Conservation (phyloP, 2,329 filamentous ascomycete genomes). For the Emydomyces testavorans region DNA sequence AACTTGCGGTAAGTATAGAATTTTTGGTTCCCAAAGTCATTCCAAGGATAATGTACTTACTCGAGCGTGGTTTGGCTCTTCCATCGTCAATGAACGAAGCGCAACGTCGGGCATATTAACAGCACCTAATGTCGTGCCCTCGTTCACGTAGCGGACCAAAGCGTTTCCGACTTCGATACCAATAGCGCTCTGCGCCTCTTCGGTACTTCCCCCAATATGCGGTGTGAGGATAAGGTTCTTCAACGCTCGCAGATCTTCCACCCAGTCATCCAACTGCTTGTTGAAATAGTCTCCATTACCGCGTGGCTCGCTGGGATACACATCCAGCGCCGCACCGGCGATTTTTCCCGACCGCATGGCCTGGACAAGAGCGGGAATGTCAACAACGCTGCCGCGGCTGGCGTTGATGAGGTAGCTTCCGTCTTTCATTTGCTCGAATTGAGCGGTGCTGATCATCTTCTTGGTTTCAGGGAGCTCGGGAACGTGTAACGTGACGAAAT, state of each 20-base stretch:
- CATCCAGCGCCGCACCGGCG: conserved; percentile 88
- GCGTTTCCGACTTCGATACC: conserved; percentile 84
- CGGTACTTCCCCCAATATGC: conserved; percentile 93
- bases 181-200: conserved; percentile 93
- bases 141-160: conserved; percentile 88
- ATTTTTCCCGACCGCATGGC: conserved; percentile 77
- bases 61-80: conserved; percentile 79
- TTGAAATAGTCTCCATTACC: conserved; percentile 95
- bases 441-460: conserved; percentile 70
- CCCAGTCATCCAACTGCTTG: conserved; percentile 69
- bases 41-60: conserved; percentile 37
- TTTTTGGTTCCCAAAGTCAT: not conserved
- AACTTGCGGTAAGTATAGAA: conserved; percentile 13
- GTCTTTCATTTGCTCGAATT: conserved; percentile 81
- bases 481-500: conserved; percentile 92
- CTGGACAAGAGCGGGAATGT: conserved; percentile 83
- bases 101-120: conserved; percentile 96
- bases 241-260: conserved; percentile 67
- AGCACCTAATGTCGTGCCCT: conserved; percentile 77
- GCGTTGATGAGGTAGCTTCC: conserved; percentile 95
- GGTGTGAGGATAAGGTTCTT: conserved; percentile 93
- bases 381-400: conserved; percentile 82
- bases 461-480: conserved; percentile 87
- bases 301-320: conserved; percentile 86
- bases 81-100: conserved; percentile 76